Base-by-base conservation (phyloP, 768 basidiomycete genomes). In the Trametes cingulata region DNA sequence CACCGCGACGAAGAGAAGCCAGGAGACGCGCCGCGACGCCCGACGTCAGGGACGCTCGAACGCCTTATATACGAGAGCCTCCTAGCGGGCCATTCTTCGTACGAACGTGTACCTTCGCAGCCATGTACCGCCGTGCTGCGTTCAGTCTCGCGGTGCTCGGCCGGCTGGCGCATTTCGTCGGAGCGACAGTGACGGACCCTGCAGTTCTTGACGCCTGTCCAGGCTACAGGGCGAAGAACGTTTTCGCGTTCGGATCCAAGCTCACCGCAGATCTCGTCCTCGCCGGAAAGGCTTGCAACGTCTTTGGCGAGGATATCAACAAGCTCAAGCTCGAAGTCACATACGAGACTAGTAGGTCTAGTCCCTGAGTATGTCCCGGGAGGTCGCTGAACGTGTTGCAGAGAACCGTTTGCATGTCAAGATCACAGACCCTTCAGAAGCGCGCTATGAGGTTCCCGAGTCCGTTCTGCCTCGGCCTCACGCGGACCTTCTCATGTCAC, bases 361-460 rank as follows among this genome's bases (percentile, higher is more conserved):
- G 19, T 17, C 29, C 12, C 39, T 37, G 27, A 39, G 22, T 22
- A 24, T 17, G 46, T 1, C 36, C 2, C 36, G 14, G 17, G 19
- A 3, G 42, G 37, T n/a, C 20, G 13, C 42, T 42, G 12, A 50
- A 12, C 24, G 33, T 24, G 33, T 27, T 27, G 13, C 20, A 52
- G 61, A 86, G 84, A 69, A 78, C 27, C 83, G 87, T 22, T 82
- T 88, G 20, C 86, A 87, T 60, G 69, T 88, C 60, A 87, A 87
- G 68, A 83, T 88, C 52, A 79, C 77, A 0, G 86, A 88, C 62
- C 68, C 82, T 0, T 65, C 77, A 0, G 67, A 70, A 7, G 46
- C 70, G 2, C 84, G 86, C 22, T 89, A 84, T 62, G 85, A 88
- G 68, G 84, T 90, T 0, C 87, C 88, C 7, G 81, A 81, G 13